These are phyloP conservation scores for Blastobotrys arbuscula DNA, from an alignment of 1,139 yeast genomes.

Conservation along the genomic window DNA sequence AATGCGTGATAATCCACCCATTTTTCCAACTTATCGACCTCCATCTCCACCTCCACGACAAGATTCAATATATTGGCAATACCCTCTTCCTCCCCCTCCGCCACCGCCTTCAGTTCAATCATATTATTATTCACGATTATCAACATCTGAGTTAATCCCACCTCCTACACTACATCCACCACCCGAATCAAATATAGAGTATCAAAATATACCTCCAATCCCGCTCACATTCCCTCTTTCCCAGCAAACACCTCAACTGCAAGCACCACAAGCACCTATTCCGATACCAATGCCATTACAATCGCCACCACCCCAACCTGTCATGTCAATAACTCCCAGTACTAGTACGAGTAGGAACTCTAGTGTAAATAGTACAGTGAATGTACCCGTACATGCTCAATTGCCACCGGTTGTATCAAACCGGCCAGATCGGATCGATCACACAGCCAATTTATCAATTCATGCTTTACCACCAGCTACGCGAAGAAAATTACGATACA, in stretches of 20 bases:
- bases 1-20: not conserved
- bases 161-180: not conserved
- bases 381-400: not conserved
- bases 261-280: not conserved
- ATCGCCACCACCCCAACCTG: conserved; percentile 7
- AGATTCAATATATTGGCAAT: not conserved
- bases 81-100: conserved; percentile 1
- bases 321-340: too few species aligned
- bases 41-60: conserved; percentile 7
- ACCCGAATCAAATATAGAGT: not conserved
- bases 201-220: conserved; percentile 6
- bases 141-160: not conserved
- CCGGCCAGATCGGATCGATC: not conserved
- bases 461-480: conserved; percentile 3
- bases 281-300: too few species aligned
- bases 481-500: conserved; percentile 3
- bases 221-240: not conserved
- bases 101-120: not conserved
- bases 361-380: too few species aligned
- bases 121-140: not conserved
- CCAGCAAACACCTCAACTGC: not conserved
- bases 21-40: not conserved
- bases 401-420: not conserved
- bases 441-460: not conserved
- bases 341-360: too few species aligned